Conservation (phyloP, 2,329 filamentous ascomycete genomes). For the Geosmithia morbida region DNA sequence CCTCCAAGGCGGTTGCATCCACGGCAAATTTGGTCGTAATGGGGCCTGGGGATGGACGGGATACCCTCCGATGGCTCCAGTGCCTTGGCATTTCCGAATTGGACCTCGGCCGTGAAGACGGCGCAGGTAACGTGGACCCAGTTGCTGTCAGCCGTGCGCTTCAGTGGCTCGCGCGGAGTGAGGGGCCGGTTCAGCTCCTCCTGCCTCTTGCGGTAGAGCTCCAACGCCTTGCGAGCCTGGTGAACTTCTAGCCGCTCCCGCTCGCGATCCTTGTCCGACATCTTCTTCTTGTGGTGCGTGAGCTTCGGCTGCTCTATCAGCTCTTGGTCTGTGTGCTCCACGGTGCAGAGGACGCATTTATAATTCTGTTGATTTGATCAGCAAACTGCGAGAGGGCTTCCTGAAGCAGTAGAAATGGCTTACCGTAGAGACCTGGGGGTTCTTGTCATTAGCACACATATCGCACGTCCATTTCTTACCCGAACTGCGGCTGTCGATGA, state of each 20-base stretch:
- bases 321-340: conserved; percentile 68
- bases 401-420: conserved; percentile 17
- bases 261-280: conserved; percentile 75
- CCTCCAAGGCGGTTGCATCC: conserved; percentile 61
- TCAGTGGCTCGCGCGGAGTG: conserved; percentile 78
- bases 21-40: conserved; percentile 69
- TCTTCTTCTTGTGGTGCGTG: conserved; percentile 62
- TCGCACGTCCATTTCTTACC: conserved; percentile 93
- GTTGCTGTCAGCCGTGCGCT: conserved; percentile 90
- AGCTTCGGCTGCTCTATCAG: conserved; percentile 56
- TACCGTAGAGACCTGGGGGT: conserved; percentile 81
- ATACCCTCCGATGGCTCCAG: conserved; percentile 85
- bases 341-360: conserved; percentile 82
- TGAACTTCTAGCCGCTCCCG: conserved; percentile 79
- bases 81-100: conserved; percentile 73
- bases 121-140: conserved; percentile 96
- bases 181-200: conserved; percentile 70
- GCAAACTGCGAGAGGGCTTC: background rate
- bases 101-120: conserved; percentile 81
- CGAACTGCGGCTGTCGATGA: conserved; percentile 52
- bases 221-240: conserved; percentile 61
- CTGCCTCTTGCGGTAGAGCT: conserved; percentile 74
- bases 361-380: conserved; percentile 40
- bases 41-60: conserved; percentile 58
- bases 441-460: conserved; percentile 90